Evolutionary conservation across 2,329 filamentous ascomycete genomes (phyloP).

Genomic region (Colletotrichum incanum): DNA sequence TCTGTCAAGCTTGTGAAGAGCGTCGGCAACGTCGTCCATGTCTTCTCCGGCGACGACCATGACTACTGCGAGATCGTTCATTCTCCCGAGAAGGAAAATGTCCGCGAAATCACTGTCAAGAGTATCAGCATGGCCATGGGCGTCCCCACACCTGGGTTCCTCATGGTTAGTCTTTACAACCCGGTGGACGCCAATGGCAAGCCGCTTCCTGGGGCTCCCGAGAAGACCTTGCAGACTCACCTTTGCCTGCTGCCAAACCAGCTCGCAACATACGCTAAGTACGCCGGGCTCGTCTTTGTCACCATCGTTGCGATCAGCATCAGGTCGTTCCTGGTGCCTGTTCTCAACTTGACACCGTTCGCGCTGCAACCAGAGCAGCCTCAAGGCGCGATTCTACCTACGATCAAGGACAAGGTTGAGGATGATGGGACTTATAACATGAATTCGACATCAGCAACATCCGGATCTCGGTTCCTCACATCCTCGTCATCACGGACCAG

Average conservation of each 20-base stretch:
- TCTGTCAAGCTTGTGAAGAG: conserved; percentile 83
- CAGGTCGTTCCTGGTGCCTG: conserved; percentile 71
- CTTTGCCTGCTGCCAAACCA: conserved; percentile 94
- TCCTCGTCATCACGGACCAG: conserved; percentile 44
- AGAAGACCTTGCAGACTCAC: conserved; percentile 84
- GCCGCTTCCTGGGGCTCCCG: conserved; percentile 60
- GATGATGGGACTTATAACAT: conserved; percentile 55
- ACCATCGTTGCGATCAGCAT: conserved; percentile 66
- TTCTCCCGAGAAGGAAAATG: conserved; percentile 74
- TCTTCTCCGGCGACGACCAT: conserved; percentile 97
- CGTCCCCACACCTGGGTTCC: conserved; percentile 87
- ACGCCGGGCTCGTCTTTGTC: conserved; percentile 75
- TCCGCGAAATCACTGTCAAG: conserved; percentile 93
- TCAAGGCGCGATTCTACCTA: conserved; percentile 56
- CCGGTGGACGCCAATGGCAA: conserved; percentile 78
- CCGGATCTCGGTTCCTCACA: conserved; percentile 54
- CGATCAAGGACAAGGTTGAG: conserved; percentile 70
- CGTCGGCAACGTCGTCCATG: conserved; percentile 85
- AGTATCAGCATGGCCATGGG: conserved; percentile 98
- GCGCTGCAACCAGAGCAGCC: conserved; percentile 61
- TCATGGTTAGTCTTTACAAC: conserved; percentile 93
- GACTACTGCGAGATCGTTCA: conserved; percentile 96
- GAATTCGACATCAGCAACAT: conserved; percentile 50
- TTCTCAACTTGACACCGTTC: conserved; percentile 68
- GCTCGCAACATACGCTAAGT: conserved; percentile 85